These are phyloP conservation scores for Dothistroma pini DNA, from an alignment of 2,329 filamentous ascomycete species.

Conservation along the genomic window DNA sequence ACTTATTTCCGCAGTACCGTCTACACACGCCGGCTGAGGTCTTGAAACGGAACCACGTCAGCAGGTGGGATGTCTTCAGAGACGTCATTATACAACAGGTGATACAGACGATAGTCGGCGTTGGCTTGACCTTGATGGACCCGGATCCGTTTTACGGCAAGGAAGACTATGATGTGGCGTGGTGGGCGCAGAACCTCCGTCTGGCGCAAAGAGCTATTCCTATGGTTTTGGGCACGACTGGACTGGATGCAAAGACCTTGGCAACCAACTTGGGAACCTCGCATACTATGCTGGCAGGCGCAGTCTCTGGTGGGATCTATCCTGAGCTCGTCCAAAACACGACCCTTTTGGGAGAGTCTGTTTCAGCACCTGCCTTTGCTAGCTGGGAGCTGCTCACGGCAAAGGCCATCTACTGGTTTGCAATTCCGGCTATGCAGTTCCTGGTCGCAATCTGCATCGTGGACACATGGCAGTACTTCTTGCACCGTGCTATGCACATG, in stretches of 20 bases:
- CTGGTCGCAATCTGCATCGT: slow-evolving; percentile 69
- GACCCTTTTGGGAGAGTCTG: slow-evolving; percentile 48
- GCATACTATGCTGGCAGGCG: slow-evolving; percentile 71
- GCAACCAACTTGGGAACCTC: slow-evolving; percentile 69
- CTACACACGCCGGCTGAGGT: slow-evolving; percentile 94
- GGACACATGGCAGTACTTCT: slow-evolving; percentile 98
- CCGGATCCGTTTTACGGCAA: slow-evolving; percentile 69
- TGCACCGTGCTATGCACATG: slow-evolving; percentile 94
- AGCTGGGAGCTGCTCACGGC: slow-evolving; percentile 75
- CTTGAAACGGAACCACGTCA: slow-evolving; percentile 78
- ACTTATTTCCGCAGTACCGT: slow-evolving; percentile 85
- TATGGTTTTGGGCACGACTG: slow-evolving; percentile 63
- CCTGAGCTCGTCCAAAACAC: slow-evolving; percentile 60
- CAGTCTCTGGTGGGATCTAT: slow-evolving; percentile 76
- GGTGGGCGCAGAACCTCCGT: slow-evolving; percentile 82
- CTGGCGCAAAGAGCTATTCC: slow-evolving; percentile 77
- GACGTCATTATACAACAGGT: slow-evolving; percentile 91
- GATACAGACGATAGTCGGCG: slow-evolving; percentile 73
- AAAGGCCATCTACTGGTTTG: slow-evolving; percentile 72
- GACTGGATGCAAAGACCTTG: slow-evolving; percentile 70
- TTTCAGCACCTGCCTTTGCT: slow-evolving; percentile 67
- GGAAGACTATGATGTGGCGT: slow-evolving; percentile 80
- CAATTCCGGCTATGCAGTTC: slow-evolving; percentile 76
- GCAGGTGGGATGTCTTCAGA: slow-evolving; percentile 77
- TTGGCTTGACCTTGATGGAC: slow-evolving; percentile 67